phyloP scores from a whole-genome alignment of 2,329 filamentous ascomycete species.

The Fusarium duplospermum region DNA sequence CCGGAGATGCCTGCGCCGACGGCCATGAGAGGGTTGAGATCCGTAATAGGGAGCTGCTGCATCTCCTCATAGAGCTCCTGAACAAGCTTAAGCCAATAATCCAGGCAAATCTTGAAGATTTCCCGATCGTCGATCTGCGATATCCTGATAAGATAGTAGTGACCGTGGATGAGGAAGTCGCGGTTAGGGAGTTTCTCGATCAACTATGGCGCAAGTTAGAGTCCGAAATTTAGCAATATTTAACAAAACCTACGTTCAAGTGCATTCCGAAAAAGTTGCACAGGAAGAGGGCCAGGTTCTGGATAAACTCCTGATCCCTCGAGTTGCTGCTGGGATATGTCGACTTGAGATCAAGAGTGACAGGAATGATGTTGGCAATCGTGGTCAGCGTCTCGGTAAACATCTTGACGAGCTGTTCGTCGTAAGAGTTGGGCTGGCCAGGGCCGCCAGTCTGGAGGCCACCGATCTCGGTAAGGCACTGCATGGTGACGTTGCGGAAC shows the following conservation, averaged over 20 bases:
- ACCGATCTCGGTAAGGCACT: slow-evolving; percentile 97
- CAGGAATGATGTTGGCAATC: slow-evolving; percentile 91
- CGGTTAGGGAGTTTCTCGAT: slow-evolving; percentile 96
- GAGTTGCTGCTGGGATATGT: slow-evolving; percentile 94
- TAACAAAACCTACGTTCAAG: slow-evolving; percentile 70
- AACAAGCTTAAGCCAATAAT: slow-evolving; percentile 99
- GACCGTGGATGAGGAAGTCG: slow-evolving; percentile 93
- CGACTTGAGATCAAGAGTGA: slow-evolving; percentile 88
- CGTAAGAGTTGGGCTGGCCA: slow-evolving; percentile 78
- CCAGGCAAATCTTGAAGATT: slow-evolving; percentile 99
- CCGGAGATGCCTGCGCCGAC: slow-evolving; percentile 79
- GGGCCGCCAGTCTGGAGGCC: slow-evolving; percentile 85
- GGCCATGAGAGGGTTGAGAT: slow-evolving; percentile 88
- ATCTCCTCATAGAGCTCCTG: slow-evolving; percentile 99
- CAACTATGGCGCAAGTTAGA: slow-evolving; percentile 63
- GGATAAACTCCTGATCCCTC: slow-evolving; percentile 95
- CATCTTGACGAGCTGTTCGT: slow-evolving; percentile 97
- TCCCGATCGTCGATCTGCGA: slow-evolving; percentile 98
- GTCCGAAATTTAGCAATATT: slow-evolving; percentile 11
- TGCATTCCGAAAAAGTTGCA: slow-evolving; percentile 98
- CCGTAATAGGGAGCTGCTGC: slow-evolving; percentile 93
- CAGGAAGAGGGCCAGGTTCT: slow-evolving; percentile 94
- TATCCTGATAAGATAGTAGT: slow-evolving; percentile 98
- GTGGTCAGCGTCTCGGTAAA: slow-evolving; percentile 96
- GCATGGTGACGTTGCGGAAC: slow-evolving; percentile 95